Evolutionary conservation across 1,284 basidiomycete genomes (phyloP), one percentile per base, ranked within the genome.

Genomic region (Prillingera fragicola): DNA sequence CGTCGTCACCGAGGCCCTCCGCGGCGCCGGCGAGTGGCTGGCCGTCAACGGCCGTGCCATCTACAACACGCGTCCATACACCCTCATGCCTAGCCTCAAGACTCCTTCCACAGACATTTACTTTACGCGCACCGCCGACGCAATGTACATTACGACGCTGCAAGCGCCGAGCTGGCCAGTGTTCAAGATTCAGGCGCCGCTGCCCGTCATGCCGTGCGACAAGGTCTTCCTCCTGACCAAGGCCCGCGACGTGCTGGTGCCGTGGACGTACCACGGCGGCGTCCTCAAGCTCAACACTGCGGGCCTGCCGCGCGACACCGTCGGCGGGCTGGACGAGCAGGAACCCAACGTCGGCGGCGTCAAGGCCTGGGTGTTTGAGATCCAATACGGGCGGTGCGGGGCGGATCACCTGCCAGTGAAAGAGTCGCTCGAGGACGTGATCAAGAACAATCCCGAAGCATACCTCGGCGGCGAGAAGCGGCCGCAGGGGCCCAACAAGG

Each of bases 111-210:
- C 61, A 23, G 67, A 73, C 14, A 62, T 75, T 21, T 75, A 77
- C 15, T 80, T 80, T 61, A 69, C 75, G 17, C 77, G 74, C 4
- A 79, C 76, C 0, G 65, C 72, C 3, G 68, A 56, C n/a, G 73
- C 76, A 2, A 79, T 80, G 54, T 80, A 77, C 55, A 70, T 80
- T 50, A 60, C 78, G 25, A 68, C 75, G 1, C 72, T 80, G n/a
- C n/a, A n/a, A n/a, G n/a, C n/a, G n/a, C 31, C 31, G n/a, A 28
- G n/a, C 12, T n/a, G n/a, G n/a, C n/a, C n/a, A n/a, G n/a, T n/a
- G 1, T 41, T 78, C 8, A 50, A 61, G 3, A 61, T 78, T 5
- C 31, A 35, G 2, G 55, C 49, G 19, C 72, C 74, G 8, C 59
- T 80, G 8, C 79, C 79, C 0, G 51, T 81, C 15, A 56, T 74